These are phyloP conservation scores for Rhodocollybia butyracea DNA, from an alignment of 768 basidiomycete species.

Conservation along the genomic window DNA sequence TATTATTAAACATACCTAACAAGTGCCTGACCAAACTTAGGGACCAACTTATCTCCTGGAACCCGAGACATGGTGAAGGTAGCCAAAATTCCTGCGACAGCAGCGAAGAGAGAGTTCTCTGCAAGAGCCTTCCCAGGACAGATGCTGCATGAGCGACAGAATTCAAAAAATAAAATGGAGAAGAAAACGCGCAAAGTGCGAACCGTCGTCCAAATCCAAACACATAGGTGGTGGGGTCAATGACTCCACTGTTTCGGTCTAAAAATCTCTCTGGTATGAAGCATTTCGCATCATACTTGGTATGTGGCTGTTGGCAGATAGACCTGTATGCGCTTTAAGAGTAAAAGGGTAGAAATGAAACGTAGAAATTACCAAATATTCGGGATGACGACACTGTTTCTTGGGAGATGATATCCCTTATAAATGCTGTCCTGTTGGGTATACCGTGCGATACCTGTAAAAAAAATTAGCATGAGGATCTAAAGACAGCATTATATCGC, in stretches of 20 bases:
- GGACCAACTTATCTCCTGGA: neutral
- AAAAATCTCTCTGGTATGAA: constrained; percentile 2
- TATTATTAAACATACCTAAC: no score
- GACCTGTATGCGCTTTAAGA: neutral
- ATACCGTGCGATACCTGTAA: neutral
- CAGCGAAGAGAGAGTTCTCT: neutral
- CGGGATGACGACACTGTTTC: neutral
- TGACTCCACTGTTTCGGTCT: neutral
- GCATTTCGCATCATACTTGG: neutral
- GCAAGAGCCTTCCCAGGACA: neutral
- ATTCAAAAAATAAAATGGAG: neutral
- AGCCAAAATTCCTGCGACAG: neutral
- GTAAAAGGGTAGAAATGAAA: neutral
- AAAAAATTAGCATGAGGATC: neutral
- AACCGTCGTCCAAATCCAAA: constrained; percentile 27
- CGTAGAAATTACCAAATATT: constrained; percentile 6
- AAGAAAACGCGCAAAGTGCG: neutral
- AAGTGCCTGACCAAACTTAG: neutral
- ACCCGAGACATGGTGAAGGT: neutral
- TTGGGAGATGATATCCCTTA: constrained; percentile 7
- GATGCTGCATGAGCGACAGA: neutral
- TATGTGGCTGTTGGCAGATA: neutral
- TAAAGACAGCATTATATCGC: neutral
- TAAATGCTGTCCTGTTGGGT: constrained; percentile 1
- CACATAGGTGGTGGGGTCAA: constrained; percentile 12